Evolutionary conservation across 2,329 filamentous ascomycete species (phyloP).

Genomic region (Aspergillus japonicus): DNA sequence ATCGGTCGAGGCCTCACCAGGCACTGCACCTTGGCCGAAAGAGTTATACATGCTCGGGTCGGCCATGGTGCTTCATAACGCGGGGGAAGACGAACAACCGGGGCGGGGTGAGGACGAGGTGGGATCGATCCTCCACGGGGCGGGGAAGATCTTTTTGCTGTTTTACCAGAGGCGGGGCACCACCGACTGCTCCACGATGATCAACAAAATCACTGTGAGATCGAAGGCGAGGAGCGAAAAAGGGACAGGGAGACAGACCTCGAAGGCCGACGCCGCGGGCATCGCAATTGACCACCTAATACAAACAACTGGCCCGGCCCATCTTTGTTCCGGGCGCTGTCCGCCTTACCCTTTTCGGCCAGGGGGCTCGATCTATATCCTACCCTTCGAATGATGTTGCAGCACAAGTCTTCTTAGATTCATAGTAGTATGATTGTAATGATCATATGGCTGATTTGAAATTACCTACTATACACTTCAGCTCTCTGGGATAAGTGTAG

Average conservation of each 20-base stretch:
- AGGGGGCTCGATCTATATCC: background rate
- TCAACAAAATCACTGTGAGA: background rate
- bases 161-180: conserved; percentile 9
- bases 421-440: background rate
- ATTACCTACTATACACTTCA: background rate
- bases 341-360: conserved; percentile 1
- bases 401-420: background rate
- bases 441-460: background rate
- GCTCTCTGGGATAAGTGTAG: background rate
- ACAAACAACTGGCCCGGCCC: conserved; percentile 1
- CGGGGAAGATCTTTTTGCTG: background rate
- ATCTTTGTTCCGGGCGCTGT: background rate
- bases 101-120: conserved; percentile 7
- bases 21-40: conserved; percentile 33
- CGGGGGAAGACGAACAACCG: conserved; percentile 9
- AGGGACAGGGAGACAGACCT: background rate
- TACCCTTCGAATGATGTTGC: background rate
- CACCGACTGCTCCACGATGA: conserved; percentile 1
- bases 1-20: conserved; percentile 55
- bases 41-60: conserved; percentile 44
- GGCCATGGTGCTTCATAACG: conserved; percentile 42
- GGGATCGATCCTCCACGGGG: conserved; percentile 7
- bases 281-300: conserved; percentile 38
- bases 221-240: background rate
- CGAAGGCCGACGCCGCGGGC: background rate